These are phyloP conservation scores for Trichoderma polysporum DNA, from an alignment of 2,329 filamentous ascomycete genomes.

Conservation along the genomic window DNA sequence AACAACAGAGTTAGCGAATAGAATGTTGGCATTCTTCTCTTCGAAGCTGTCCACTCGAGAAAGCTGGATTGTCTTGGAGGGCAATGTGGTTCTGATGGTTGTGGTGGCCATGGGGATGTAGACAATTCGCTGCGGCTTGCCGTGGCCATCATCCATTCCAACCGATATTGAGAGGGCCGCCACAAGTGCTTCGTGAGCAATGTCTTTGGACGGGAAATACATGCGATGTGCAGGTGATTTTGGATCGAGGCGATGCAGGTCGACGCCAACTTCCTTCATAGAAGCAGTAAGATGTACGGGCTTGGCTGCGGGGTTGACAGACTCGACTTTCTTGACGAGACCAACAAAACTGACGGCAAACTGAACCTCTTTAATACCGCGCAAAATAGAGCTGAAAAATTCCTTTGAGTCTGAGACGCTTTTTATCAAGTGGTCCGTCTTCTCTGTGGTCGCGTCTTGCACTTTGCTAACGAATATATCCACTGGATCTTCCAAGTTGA, in stretches of 20 bases:
- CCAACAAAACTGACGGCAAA: constrained; percentile 91
- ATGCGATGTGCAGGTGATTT: constrained; percentile 94
- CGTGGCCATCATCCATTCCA: constrained; percentile 85
- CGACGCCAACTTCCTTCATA: constrained; percentile 94
- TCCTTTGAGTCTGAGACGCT: constrained; percentile 90
- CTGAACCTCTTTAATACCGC: constrained; percentile 94
- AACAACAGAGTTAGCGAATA: constrained; percentile 94
- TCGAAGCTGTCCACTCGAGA: constrained; percentile 68
- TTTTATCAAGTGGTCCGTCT: constrained; percentile 65
- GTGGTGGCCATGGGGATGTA: constrained; percentile 98
- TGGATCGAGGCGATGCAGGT: constrained; percentile 85
- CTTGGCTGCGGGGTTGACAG: constrained; percentile 63
- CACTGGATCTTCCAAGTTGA: constrained; percentile 44
- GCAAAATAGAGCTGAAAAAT: constrained; percentile 83
- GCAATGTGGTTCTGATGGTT: constrained; percentile 87
- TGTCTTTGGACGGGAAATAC: constrained; percentile 92
- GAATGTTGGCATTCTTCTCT: constrained; percentile 90
- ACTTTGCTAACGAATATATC: constrained; percentile 75
- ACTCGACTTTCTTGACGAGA: constrained; percentile 74
- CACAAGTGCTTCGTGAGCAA: constrained; percentile 90
- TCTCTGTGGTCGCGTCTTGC: constrained; percentile 59
- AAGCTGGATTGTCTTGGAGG: constrained; percentile 88
- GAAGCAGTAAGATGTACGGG: constrained; percentile 81
- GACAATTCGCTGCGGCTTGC: constrained; percentile 79
- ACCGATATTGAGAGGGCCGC: constrained; percentile 91